A percentile compares a stretch with the other conserved stretches of the same genome.
Conservation (phyloP, 176 grass and related monocot genomes). For the Echinochloa phyllopogon region DNA sequence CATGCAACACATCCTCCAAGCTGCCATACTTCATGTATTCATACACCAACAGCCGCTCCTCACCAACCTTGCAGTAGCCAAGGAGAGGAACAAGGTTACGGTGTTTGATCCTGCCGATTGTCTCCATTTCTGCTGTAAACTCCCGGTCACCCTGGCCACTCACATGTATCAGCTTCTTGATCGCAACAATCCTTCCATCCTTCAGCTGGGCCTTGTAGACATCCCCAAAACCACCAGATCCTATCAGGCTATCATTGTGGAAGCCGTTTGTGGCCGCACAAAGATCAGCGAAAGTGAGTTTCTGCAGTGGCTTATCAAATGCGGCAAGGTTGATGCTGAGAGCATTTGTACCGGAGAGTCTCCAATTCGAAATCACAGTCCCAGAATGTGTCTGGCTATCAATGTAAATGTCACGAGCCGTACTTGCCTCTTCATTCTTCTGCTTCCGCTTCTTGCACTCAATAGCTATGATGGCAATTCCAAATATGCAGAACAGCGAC, state of each 20-base stretch:
- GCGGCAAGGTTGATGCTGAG: constrained; percentile 70
- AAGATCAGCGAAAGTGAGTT: constrained; percentile 85
- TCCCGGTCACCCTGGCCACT: constrained; percentile 95
- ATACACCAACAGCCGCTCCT: constrained; percentile 87
- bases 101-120: constrained; percentile 95
- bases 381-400: constrained; percentile 81
- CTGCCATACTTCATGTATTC: constrained; percentile 95
- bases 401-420: constrained; percentile 70
- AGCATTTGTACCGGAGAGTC: constrained; percentile 84
- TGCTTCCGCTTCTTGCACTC: constrained; percentile 73
- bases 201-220: constrained; percentile 93
- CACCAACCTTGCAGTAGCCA: constrained; percentile 89
- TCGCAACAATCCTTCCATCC: constrained; percentile 80
- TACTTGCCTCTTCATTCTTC: constrained; percentile 62
- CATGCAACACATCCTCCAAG: constrained; percentile 87
- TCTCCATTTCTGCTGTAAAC: constrained; percentile 98
- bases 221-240: constrained; percentile 89
- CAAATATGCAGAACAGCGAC: constrained; percentile 80
- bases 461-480: constrained; percentile 65
- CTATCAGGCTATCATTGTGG: constrained; percentile 68
- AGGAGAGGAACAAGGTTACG: constrained; percentile 92
- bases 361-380: constrained; percentile 79
- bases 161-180: constrained; percentile 94
- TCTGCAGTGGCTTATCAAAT: constrained; percentile 80
- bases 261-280: constrained; percentile 86